Conservation (phyloP, 768 basidiomycete species). For the Saitozyma podzolica region DNA sequence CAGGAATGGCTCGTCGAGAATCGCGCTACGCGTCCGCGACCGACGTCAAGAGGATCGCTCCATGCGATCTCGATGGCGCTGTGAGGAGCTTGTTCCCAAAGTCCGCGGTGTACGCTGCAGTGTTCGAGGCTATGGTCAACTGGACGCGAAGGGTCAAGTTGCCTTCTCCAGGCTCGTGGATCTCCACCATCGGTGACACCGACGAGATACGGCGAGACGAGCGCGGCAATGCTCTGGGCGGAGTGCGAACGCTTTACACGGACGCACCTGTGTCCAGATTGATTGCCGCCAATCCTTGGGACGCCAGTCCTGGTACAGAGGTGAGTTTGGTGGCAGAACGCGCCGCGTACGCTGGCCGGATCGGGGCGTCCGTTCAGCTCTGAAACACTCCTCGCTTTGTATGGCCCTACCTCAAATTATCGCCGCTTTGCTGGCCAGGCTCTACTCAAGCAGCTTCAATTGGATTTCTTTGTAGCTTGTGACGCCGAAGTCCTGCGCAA, state of each 20-base stretch:
- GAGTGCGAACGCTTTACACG: constrained; percentile 2
- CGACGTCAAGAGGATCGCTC: not conserved
- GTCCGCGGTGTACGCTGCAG: constrained; percentile 7
- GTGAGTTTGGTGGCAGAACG: not conserved
- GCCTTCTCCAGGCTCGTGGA: not conserved
- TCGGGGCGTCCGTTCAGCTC: not conserved
- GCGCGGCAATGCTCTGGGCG: constrained; percentile 2
- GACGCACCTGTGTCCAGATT: constrained; percentile 6
- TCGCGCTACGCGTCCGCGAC: constrained; percentile 1
- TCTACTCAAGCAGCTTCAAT: not conserved
- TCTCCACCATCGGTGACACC: not conserved
- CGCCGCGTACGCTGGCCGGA: not conserved
- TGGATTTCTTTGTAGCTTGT: not conserved
- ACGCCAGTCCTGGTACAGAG: constrained; percentile 8
- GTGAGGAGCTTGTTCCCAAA: constrained; percentile 6
- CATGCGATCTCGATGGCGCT: constrained; percentile 5
- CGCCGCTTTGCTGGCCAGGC: not conserved
- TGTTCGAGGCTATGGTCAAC: constrained; percentile 7
- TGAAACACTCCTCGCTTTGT: not conserved
- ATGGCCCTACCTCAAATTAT: not conserved
- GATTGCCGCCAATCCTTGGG: constrained; percentile 8
- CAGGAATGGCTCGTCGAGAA: constrained; percentile 10
- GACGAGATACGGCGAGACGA: constrained; percentile 5
- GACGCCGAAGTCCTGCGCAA: not conserved
- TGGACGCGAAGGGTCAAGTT: not conserved